These are phyloP conservation scores for Jasminum sambac DNA, from an alignment of 257 asterid species.

Conservation along the genomic window DNA sequence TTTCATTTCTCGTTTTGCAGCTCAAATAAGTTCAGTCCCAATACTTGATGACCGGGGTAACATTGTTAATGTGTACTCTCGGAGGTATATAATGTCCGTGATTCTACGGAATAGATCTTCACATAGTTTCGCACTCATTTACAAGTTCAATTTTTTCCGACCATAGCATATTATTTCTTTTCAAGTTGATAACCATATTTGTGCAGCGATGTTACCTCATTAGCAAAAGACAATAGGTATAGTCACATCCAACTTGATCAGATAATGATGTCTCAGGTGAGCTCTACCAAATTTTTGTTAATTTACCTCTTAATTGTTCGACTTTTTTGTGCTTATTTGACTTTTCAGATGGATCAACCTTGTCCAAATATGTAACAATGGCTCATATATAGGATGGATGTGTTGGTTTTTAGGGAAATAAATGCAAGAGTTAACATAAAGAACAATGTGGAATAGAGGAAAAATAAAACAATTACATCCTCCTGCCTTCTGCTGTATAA, in stretches of 20 bases:
- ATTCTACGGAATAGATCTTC: slow-evolving; percentile 14
- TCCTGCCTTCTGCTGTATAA: neutral
- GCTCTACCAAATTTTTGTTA: slow-evolving; percentile 10
- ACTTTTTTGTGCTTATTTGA: neutral
- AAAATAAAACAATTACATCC: neutral
- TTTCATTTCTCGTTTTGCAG: slow-evolving; percentile 35
- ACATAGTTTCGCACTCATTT: neutral
- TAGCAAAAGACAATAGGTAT: slow-evolving; percentile 54
- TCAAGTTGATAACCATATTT: slow-evolving; percentile 12
- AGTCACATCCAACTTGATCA: slow-evolving; percentile 55
- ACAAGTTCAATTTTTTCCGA: neutral
- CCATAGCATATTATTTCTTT: neutral
- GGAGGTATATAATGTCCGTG: slow-evolving; percentile 44
- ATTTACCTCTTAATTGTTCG: neutral
- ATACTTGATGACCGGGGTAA: slow-evolving; percentile 46
- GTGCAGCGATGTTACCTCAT: slow-evolving; percentile 61
- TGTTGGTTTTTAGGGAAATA: neutral
- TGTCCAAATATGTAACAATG: neutral
- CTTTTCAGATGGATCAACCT: neutral
- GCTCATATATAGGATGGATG: neutral
- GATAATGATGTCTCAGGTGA: slow-evolving; percentile 52
- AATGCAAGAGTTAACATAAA: neutral
- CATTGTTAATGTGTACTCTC: slow-evolving; percentile 52
- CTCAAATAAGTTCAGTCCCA: slow-evolving; percentile 67
- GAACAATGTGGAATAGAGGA: neutral